phyloP scores from a whole-genome alignment of 1,284 basidiomycete species.

The Ganoderma boninense region DNA sequence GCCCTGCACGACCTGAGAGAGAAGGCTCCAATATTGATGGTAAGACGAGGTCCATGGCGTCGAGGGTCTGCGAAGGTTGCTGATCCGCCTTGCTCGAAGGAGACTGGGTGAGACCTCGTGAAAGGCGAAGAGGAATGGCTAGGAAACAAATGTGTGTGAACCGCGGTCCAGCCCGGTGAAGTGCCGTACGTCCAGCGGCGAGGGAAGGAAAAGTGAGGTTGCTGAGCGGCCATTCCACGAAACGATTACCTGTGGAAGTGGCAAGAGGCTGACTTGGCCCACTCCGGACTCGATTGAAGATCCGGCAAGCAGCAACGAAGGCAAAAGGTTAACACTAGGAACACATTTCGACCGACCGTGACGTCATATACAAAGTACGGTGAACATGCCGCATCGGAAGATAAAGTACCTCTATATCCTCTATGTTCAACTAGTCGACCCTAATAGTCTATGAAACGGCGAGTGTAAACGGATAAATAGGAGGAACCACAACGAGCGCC shows the following conservation, averaged over 20 bases:
- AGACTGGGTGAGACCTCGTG: neutral
- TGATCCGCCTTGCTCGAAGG: neutral
- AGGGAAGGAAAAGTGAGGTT: neutral
- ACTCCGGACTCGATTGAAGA: neutral
- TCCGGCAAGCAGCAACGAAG: neutral
- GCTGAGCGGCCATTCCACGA: neutral
- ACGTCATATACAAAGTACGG: neutral
- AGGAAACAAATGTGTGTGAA: neutral
- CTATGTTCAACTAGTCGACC: constrained; percentile 9
- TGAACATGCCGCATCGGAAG: neutral
- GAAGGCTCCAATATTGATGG: neutral
- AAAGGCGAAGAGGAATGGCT: neutral
- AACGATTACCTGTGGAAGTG: neutral
- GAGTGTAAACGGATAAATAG: neutral
- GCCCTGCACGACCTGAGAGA: constrained; percentile 8
- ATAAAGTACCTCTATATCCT: neutral
- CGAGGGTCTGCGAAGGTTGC: neutral
- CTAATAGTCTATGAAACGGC: constrained; percentile 4
- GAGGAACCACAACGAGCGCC: neutral
- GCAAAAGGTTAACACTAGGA: neutral
- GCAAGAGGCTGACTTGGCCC: neutral
- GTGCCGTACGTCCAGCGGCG: neutral
- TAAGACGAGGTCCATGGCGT: neutral
- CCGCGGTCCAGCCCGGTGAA: neutral
- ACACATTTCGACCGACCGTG: neutral